Conservation (phyloP, 2,329 filamentous ascomycete species). For the Fusarium multiceps region DNA sequence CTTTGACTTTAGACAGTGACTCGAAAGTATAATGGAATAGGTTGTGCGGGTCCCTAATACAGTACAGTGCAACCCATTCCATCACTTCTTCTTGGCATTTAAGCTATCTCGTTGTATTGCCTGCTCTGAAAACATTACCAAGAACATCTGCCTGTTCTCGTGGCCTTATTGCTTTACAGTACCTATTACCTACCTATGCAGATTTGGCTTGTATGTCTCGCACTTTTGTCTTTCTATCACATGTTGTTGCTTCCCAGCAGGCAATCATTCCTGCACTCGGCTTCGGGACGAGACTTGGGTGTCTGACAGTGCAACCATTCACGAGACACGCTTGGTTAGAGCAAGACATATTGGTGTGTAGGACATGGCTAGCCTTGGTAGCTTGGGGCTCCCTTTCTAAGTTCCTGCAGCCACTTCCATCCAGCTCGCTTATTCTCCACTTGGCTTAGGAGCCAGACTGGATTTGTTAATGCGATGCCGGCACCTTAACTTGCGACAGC, state of each 20-base stretch:
- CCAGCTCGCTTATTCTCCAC: conserved; percentile 33
- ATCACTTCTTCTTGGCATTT: conserved; percentile 9
- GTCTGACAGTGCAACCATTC: conserved; percentile 44
- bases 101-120: background rate
- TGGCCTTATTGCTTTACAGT: background rate
- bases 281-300: conserved; percentile 31
- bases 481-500: conserved; percentile 26
- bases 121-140: background rate
- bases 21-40: conserved; percentile 28
- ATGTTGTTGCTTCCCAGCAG: conserved; percentile 24
- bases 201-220: conserved; percentile 22
- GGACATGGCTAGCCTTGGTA: conserved; percentile 15
- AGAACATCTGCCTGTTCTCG: background rate
- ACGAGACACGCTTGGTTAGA: conserved; percentile 36
- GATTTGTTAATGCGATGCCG: conserved; percentile 28
- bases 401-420: conserved; percentile 43
- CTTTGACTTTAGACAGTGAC: conserved; percentile 22
- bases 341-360: conserved; percentile 31
- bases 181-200: background rate
- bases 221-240: conserved; percentile 23
- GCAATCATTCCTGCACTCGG: conserved; percentile 35
- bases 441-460: conserved; percentile 25
- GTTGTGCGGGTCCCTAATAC: conserved; percentile 19
- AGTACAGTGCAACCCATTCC: conserved; percentile 25
- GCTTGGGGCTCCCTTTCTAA: conserved; percentile 20